Percentiles rank a stretch among this genome's conserved stretches.
Conservation (phyloP, 805 yeast genomes). For the Nakazawaea siamensis region DNA sequence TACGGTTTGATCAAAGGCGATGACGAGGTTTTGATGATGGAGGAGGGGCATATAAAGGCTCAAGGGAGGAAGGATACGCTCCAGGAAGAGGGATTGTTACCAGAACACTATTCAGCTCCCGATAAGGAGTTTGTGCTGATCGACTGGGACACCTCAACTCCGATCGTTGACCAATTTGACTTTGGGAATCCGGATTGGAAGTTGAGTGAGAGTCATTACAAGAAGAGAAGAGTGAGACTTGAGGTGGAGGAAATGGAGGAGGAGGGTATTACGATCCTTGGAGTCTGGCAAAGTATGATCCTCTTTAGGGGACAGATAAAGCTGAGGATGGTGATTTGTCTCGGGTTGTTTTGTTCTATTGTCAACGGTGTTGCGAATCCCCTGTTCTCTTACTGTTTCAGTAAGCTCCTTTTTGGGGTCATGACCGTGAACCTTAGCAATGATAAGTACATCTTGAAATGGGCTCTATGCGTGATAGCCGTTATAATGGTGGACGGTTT, state of each 20-base stretch:
- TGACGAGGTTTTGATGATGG: constrained; percentile 55
- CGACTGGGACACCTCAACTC: too few species aligned
- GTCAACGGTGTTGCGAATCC: constrained; percentile 65
- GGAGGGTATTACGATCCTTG: too few species aligned
- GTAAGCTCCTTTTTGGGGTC: constrained; percentile 43
- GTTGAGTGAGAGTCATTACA: too few species aligned
- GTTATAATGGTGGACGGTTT: constrained; percentile 60
- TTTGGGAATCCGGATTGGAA: too few species aligned
- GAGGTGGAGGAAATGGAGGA: too few species aligned
- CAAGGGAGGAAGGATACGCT: too few species aligned
- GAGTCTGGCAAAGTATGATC: not conserved
- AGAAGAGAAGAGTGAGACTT: too few species aligned
- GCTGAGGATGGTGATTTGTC: constrained; percentile 9
- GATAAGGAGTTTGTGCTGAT: too few species aligned
- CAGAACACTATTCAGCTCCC: too few species aligned
- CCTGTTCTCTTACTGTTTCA: constrained; percentile 66
- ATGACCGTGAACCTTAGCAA: not conserved
- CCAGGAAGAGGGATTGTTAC: too few species aligned
- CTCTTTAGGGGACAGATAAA: constrained; percentile 30
- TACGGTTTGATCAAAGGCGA: constrained; percentile 40
- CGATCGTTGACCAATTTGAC: too few species aligned
- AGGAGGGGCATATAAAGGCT: constrained; percentile 47
- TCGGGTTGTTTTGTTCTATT: constrained; percentile 49
- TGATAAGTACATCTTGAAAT: constrained; percentile 17
- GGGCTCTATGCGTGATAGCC: constrained; percentile 62